Conservation (phyloP, 805 yeast genomes). For the Candida andamanensis region DNA sequence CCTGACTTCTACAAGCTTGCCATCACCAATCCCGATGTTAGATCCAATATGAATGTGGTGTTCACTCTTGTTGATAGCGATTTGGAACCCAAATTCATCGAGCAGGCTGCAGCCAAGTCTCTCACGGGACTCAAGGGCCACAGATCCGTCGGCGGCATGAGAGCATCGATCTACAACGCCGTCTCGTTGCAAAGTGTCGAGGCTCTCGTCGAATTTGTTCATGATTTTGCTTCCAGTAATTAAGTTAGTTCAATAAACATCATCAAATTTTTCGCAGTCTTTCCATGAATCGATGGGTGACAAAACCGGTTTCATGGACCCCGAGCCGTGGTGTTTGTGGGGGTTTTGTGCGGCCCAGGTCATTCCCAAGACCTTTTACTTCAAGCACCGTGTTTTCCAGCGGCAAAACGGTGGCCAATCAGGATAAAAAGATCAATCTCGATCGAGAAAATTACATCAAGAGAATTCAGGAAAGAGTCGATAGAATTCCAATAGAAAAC, state of each 20-base stretch:
- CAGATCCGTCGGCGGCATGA: conserved; percentile 94
- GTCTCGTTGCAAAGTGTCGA: conserved; percentile 59
- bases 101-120: conserved; percentile 53
- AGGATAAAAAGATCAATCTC: conserved; percentile 5
- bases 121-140: conserved; percentile 89
- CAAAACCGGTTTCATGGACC: no score
- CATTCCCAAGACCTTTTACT: no score
- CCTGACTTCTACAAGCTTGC: conserved; percentile 64
- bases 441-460: conserved; percentile 31
- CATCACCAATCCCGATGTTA: conserved; percentile 49
- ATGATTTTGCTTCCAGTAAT: conserved; percentile 51
- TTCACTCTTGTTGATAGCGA: conserved; percentile 68
- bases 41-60: conserved; percentile 92
- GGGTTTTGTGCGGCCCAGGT: no score
- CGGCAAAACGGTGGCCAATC: neutral
- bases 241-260: no score
- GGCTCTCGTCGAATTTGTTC: conserved; percentile 50
- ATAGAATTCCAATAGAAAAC: conserved; percentile 74
- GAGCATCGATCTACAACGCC: conserved; percentile 91
- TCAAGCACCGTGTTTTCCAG: no score
- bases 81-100: conserved; percentile 64
- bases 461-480: conserved; percentile 51
- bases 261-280: no score
- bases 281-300: no score
- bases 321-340: no score